phyloP scores from a whole-genome alignment of 257 asterid genomes.

The Solanum appendiculatum region DNA sequence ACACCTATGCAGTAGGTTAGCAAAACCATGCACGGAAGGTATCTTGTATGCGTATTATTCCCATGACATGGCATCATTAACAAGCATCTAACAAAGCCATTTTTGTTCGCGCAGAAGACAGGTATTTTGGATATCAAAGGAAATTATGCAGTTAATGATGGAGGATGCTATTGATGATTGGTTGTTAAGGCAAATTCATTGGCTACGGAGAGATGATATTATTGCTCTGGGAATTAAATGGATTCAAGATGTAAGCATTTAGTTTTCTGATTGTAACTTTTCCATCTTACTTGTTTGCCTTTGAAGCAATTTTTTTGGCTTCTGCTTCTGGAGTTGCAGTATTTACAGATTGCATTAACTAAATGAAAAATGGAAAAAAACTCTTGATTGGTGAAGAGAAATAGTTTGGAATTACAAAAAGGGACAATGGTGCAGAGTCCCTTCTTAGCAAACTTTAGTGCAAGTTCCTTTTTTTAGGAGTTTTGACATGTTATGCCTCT shows the following conservation, averaged over 20 bases:
- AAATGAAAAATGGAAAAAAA: neutral
- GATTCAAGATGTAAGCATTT: slow-evolving; percentile 73
- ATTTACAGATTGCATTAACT: neutral
- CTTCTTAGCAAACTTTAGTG: neutral
- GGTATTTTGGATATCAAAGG: slow-evolving; percentile 99
- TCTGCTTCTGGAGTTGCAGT: neutral
- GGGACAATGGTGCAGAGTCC: neutral
- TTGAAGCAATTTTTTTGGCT: neutral
- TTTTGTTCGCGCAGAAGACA: slow-evolving; percentile 60
- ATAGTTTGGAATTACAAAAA: neutral
- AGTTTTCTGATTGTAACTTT: slow-evolving; percentile 5
- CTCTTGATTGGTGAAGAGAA: neutral
- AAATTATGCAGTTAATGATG: slow-evolving; percentile 93
- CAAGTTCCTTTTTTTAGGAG: neutral
- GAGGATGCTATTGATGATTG: slow-evolving; percentile 99
- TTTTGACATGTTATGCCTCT: neutral
- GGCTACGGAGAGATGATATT: slow-evolving; percentile 80
- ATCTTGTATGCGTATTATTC: neutral
- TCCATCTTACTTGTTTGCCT: neutral
- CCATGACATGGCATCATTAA: neutral
- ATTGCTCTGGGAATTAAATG: slow-evolving; percentile 78
- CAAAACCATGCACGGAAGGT: neutral
- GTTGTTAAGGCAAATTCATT: slow-evolving; percentile 86
- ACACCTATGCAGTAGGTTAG: neutral
- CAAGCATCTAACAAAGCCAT: neutral